Percentiles rank a stretch among this genome's conserved stretches.
Conservation (phyloP, 1,284 basidiomycete genomes). For the Farysia itapuensis region DNA sequence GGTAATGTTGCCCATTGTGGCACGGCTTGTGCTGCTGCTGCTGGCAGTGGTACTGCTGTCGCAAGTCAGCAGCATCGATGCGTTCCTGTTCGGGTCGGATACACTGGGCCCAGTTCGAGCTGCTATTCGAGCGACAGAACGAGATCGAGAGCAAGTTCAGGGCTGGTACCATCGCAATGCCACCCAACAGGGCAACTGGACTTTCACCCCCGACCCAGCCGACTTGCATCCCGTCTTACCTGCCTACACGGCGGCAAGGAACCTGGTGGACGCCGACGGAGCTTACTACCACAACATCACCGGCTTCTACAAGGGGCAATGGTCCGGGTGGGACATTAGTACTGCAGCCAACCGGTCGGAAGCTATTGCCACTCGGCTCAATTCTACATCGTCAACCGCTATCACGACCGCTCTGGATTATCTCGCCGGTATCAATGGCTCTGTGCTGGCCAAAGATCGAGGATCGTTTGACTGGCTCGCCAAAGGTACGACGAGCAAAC, state of each 20-base stretch:
- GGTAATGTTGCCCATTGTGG: too few species aligned
- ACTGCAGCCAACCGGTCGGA: constrained; percentile 10
- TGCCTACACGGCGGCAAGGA: constrained; percentile 2
- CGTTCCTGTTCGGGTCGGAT: constrained; percentile 17
- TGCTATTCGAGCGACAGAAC: constrained; percentile 14
- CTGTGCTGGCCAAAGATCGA: constrained; percentile 2
- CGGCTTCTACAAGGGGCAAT: constrained; percentile 34
- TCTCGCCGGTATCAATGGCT: constrained; percentile 4
- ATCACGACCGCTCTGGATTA: constrained; percentile 7
- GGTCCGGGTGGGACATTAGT: constrained; percentile 28
- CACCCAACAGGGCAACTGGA: constrained; percentile 24
- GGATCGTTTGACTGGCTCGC: constrained; percentile 20
- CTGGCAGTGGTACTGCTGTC: constrained; percentile 1
- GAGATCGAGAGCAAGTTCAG: constrained; percentile 9
- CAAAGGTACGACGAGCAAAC: constrained; percentile 1
- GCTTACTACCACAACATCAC: constrained; percentile 22
- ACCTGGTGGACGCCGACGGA: constrained; percentile 8
- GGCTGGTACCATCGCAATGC: constrained; percentile 27
- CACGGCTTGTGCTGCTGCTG: too few species aligned
- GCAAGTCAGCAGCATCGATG: constrained; percentile 9
- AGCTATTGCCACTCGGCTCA: constrained; percentile 16
- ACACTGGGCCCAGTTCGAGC: constrained; percentile 18
- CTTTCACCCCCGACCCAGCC: constrained; percentile 14
- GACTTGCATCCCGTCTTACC: constrained; percentile 13
- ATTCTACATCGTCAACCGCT: too few species aligned